A percentile compares a stretch with the other conserved stretches of the same genome.
Conservation (phyloP, 441 rosid genomes). For the Erodium trifolium region DNA sequence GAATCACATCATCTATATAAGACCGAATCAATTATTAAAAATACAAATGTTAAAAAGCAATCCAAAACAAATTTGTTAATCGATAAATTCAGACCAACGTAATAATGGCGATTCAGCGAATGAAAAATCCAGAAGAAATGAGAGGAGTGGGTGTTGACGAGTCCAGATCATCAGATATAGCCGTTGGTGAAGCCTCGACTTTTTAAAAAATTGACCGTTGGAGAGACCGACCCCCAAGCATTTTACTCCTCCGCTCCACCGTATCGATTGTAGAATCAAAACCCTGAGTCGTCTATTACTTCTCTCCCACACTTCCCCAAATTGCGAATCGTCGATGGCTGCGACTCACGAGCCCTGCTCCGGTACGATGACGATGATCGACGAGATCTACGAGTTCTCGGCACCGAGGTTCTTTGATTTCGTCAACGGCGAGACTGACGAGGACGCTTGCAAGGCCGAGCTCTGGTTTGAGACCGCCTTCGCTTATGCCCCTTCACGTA, state of each 20-base stretch:
- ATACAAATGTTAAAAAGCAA: no score
- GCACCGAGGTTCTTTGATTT: slow-evolving; percentile 87
- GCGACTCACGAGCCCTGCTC: slow-evolving; percentile 23
- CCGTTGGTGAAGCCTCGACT: no score
- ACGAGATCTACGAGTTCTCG: slow-evolving; percentile 70
- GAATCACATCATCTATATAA: no score
- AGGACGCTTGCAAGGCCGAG: slow-evolving; percentile 58
- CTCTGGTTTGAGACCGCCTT: slow-evolving; percentile 75
- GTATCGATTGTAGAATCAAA: not conserved
- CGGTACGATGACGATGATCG: slow-evolving; percentile 31
- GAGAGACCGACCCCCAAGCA: not conserved
- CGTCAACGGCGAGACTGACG: slow-evolving; percentile 58
- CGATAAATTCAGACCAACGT: no score
- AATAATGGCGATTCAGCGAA: no score
- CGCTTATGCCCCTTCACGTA: slow-evolving; percentile 88
- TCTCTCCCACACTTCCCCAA: not conserved
- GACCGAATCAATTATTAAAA: no score
- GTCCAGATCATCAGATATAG: no score
- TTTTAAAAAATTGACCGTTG: not conserved
- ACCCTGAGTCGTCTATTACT: not conserved
- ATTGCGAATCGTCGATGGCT: slow-evolving; percentile 19
- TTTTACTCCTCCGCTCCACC: not conserved
- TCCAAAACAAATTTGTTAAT: no score
- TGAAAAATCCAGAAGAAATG: not conserved
- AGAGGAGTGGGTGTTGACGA: not conserved